phyloP scores from a whole-genome alignment of 148 eudicot genomes.

The Vaccinium vitisidaea region DNA sequence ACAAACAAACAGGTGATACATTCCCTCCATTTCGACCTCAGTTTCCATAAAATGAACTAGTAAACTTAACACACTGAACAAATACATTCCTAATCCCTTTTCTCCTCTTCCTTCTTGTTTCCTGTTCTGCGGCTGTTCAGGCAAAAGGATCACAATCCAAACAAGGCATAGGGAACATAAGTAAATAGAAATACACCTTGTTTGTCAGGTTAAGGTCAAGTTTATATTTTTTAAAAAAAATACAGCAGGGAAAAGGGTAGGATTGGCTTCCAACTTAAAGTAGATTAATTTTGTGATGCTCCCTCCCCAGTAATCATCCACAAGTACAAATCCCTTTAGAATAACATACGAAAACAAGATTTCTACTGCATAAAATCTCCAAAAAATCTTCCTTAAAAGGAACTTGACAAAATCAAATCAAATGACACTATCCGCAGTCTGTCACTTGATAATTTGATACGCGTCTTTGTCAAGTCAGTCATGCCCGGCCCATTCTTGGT shows the following conservation, averaged over 20 bases:
- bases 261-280: background rate
- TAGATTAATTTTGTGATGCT: background rate
- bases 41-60: background rate
- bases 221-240: background rate
- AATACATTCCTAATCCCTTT: background rate
- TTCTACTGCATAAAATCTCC: background rate
- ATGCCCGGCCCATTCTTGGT: background rate
- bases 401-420: background rate
- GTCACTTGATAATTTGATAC: background rate
- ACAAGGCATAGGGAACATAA: background rate
- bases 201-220: background rate
- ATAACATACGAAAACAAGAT: background rate
- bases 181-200: background rate
- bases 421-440: background rate
- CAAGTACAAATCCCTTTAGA: background rate
- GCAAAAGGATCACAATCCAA: background rate
- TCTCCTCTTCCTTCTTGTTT: background rate
- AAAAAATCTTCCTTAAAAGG: background rate
- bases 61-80: background rate
- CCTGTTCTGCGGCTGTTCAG: background rate
- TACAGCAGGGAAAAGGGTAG: background rate
- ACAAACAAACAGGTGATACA: background rate
- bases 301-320: background rate
- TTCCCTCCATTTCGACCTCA: background rate
- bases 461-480: background rate